A percentile compares a stretch with the other conserved stretches of the same genome.
These are phyloP conservation scores for Corylus heterophylla DNA, from an alignment of 306 rosid species.

Conservation along the genomic window DNA sequence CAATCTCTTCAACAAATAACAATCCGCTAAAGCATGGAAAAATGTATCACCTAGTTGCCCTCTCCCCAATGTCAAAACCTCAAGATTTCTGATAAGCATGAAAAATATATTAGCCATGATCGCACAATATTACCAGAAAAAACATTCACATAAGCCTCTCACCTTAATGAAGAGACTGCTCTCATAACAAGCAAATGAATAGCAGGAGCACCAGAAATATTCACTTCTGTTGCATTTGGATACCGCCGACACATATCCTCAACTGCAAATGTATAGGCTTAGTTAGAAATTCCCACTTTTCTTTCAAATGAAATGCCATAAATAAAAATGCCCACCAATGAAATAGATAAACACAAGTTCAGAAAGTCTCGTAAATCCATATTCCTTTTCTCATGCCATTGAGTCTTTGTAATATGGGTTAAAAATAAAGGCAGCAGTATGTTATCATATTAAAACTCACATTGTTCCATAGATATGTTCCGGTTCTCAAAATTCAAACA, in stretches of 20 bases:
- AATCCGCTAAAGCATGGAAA: slow-evolving; percentile 79
- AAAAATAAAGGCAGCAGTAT: background rate
- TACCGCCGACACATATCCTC: slow-evolving; percentile 95
- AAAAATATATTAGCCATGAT: slow-evolving; percentile 30
- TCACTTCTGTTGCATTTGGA: slow-evolving; percentile 92
- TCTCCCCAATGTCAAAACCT: slow-evolving; percentile 73
- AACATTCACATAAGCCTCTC: slow-evolving; percentile 10
- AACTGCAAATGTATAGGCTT: slow-evolving; percentile 48
- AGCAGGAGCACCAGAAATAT: slow-evolving; percentile 65
- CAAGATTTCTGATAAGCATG: slow-evolving; percentile 68
- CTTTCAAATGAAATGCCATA: background rate
- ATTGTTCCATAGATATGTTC: slow-evolving; percentile 82
- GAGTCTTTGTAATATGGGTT: background rate
- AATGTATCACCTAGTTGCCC: slow-evolving; percentile 75
- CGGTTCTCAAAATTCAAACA: slow-evolving; percentile 85
- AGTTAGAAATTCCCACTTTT: slow-evolving; percentile 32
- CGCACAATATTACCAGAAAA: slow-evolving; percentile 11
- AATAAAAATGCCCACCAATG: background rate
- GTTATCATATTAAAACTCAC: slow-evolving; percentile 47
- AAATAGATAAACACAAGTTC: background rate
- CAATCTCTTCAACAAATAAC: slow-evolving; percentile 64
- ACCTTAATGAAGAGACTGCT: slow-evolving; percentile 79
- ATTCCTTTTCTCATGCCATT: background rate
- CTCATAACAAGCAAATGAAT: slow-evolving; percentile 71
- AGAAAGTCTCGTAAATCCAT: background rate